A percentile compares a stretch with the other conserved stretches of the same genome.
These are phyloP conservation scores for Iberis pinnata DNA, from an alignment of 345 rosid genomes.

Conservation along the genomic window DNA sequence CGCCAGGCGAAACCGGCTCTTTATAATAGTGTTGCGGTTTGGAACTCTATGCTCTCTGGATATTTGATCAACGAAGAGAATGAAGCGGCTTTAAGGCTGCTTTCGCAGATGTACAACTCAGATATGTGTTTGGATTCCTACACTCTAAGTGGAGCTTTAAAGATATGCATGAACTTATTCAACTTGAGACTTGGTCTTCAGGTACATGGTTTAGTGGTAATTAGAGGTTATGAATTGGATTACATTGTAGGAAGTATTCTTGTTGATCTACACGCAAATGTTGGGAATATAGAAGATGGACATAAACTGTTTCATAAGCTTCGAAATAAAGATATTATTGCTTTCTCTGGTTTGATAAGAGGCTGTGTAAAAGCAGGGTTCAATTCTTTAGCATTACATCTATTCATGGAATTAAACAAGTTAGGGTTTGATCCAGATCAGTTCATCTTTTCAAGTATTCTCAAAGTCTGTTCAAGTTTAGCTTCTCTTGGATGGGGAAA, in stretches of 20 bases:
- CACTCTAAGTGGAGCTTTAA: constrained; percentile 53
- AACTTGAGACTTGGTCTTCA: constrained; percentile 48
- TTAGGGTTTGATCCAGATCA: constrained; percentile 39
- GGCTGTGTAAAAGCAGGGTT: constrained; percentile 47
- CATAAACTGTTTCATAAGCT: constrained; percentile 39
- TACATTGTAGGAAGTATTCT: constrained; percentile 55
- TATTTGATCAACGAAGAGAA: constrained; percentile 40
- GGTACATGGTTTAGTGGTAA: constrained; percentile 51
- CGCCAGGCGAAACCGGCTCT: constrained; percentile 14
- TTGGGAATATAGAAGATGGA: constrained; percentile 40
- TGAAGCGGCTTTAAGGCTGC: constrained; percentile 40
- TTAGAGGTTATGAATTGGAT: constrained; percentile 51
- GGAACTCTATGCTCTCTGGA: constrained; percentile 64
- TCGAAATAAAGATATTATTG: constrained; percentile 49
- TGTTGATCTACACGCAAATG: constrained; percentile 46
- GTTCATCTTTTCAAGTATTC: constrained; percentile 45
- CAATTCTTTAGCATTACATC: constrained; percentile 35
- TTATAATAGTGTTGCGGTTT: constrained; percentile 35
- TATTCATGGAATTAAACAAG: constrained; percentile 44
- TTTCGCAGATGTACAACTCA: constrained; percentile 35
- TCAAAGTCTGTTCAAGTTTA: constrained; percentile 56
- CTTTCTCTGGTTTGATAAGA: constrained; percentile 55
- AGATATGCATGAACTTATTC: constrained; percentile 49
- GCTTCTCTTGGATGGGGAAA: constrained; percentile 49
- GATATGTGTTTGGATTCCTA: constrained; percentile 46